Percentiles rank a stretch among this genome's conserved stretches.
phyloP scores from a whole-genome alignment of 2,329 filamentous ascomycete species.

The Epichloe coenophiala region DNA sequence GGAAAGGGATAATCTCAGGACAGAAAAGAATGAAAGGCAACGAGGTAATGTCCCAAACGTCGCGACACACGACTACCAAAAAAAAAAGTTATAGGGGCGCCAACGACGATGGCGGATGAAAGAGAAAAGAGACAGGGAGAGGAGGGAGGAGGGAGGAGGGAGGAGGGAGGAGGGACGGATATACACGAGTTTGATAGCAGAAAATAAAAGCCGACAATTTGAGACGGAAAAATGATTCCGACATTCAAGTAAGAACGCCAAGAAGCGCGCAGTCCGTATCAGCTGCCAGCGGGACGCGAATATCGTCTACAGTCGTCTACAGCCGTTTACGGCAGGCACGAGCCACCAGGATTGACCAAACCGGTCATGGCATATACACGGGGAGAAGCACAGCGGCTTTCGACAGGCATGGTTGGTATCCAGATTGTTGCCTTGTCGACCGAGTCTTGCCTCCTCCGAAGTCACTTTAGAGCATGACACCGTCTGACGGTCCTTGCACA shows the following conservation, averaged over 20 bases:
- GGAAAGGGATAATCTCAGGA: slow-evolving; percentile 3
- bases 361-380: background rate
- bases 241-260: background rate
- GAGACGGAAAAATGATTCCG: background rate
- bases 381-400: background rate
- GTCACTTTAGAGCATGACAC: background rate
- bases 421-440: background rate
- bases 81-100: slow-evolving; percentile 1
- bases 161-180: background rate
- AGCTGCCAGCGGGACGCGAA: slow-evolving; percentile 2
- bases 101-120: background rate
- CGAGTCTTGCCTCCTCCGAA: background rate
- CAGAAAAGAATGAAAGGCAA: slow-evolving; percentile 4
- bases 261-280: background rate
- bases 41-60: slow-evolving; percentile 1
- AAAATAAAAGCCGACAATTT: background rate
- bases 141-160: background rate
- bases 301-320: background rate
- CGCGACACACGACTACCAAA: background rate
- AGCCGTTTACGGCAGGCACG: slow-evolving; percentile 2
- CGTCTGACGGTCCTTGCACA: background rate
- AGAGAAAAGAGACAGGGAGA: background rate
- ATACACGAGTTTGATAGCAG: slow-evolving; percentile 3
- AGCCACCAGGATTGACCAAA: background rate
- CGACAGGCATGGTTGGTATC: background rate